These are phyloP conservation scores for Stemphylium lycopersici DNA, from an alignment of 2,329 filamentous ascomycete genomes.

Conservation along the genomic window DNA sequence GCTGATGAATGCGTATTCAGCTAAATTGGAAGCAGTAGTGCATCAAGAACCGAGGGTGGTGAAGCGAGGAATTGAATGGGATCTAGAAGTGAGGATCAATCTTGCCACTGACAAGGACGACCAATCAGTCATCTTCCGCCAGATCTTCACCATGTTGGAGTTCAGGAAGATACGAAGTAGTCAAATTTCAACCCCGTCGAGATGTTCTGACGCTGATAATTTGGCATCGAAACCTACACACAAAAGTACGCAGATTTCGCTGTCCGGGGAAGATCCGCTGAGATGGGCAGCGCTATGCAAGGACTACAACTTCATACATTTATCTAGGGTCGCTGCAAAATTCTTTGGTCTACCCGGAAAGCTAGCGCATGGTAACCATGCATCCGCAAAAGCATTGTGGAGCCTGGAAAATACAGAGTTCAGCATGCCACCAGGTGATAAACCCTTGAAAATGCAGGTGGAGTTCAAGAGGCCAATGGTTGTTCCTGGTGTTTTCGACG, in stretches of 20 bases:
- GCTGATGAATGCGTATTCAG: background rate
- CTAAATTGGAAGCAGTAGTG: slow-evolving; percentile 2
- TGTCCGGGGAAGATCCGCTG: slow-evolving; percentile 2
- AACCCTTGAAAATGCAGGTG: slow-evolving; percentile 6
- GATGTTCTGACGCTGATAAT: background rate
- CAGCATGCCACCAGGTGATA: background rate
- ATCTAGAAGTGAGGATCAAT: slow-evolving; percentile 4
- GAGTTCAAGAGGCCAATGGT: slow-evolving; percentile 7
- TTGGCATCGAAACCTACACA: background rate
- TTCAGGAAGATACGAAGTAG: background rate
- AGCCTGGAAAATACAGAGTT: background rate
- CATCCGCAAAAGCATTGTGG: slow-evolving; percentile 4
- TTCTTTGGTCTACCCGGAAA: slow-evolving; percentile 8
- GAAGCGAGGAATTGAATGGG: slow-evolving; percentile 12
- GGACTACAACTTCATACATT: slow-evolving; percentile 13
- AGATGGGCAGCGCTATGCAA: slow-evolving; percentile 12
- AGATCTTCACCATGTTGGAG: slow-evolving; percentile 14
- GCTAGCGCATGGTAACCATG: slow-evolving; percentile 12
- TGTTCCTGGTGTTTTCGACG: slow-evolving; percentile 2
- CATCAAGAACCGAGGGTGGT: background rate
- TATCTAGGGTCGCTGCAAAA: slow-evolving; percentile 5
- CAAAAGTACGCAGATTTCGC: background rate
- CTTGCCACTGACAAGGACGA: background rate
- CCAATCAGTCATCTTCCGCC: slow-evolving; percentile 5
- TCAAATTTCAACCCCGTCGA: background rate